phyloP scores from a whole-genome alignment of 1,139 yeast genomes.

The Scheffersomyces titani region DNA sequence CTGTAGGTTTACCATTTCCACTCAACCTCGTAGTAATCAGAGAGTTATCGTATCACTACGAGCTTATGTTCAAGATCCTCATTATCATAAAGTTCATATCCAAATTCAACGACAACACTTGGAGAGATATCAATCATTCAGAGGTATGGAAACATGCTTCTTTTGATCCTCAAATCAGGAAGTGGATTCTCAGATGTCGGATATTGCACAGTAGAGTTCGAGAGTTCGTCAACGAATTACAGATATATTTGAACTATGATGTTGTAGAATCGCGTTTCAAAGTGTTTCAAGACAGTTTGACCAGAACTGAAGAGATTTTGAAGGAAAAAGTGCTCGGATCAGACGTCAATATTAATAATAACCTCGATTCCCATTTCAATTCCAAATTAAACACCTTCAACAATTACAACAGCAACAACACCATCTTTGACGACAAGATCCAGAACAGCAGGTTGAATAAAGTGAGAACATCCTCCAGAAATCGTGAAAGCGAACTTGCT shows the following conservation, averaged over 20 bases:
- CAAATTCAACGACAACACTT: slow-evolving; percentile 60
- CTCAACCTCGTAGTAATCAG: slow-evolving; percentile 71
- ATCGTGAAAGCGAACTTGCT: slow-evolving; percentile 6
- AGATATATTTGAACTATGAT: slow-evolving; percentile 58
- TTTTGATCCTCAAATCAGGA: slow-evolving; percentile 41
- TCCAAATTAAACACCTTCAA: slow-evolving; percentile 10
- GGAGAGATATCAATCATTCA: slow-evolving; percentile 73
- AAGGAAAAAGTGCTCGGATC: slow-evolving; percentile 14
- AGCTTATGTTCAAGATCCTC: slow-evolving; percentile 74
- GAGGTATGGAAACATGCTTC: slow-evolving; percentile 63
- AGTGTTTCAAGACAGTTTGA: slow-evolving; percentile 32
- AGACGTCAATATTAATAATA: slow-evolving; percentile 8
- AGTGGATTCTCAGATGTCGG: slow-evolving; percentile 61
- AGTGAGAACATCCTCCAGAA: slow-evolving; percentile 3
- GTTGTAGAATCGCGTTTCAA: slow-evolving; percentile 62
- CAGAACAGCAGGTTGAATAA: slow-evolving; percentile 9
- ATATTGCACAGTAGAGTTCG: slow-evolving; percentile 64
- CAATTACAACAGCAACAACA: slow-evolving; percentile 26
- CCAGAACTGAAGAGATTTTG: slow-evolving; percentile 16
- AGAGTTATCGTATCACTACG: slow-evolving; percentile 76
- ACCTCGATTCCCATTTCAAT: slow-evolving; percentile 3
- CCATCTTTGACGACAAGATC: slow-evolving; percentile 35
- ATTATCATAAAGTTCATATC: slow-evolving; percentile 64
- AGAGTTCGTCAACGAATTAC: slow-evolving; percentile 57
- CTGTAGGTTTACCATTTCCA: slow-evolving; percentile 81